Percentiles rank a stretch among this genome's conserved stretches.
Conservation (phyloP, 2,329 filamentous ascomycete genomes). For the Neonectria coccinea region DNA sequence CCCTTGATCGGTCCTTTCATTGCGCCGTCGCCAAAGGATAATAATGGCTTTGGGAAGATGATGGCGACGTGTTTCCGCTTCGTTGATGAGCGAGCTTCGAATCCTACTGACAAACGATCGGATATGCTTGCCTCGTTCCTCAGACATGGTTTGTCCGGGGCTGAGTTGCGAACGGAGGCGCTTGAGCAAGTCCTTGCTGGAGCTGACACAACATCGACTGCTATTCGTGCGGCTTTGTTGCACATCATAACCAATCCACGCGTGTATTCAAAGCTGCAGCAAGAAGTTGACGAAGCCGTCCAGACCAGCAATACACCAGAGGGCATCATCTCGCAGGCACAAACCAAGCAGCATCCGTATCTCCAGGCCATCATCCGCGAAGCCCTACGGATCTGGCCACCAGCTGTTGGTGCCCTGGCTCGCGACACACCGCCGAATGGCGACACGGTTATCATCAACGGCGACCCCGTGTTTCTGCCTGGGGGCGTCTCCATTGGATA, state of each 20-base stretch:
- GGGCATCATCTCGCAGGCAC: constrained; percentile 44
- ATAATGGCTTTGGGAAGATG: constrained; percentile 52
- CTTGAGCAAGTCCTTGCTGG: constrained; percentile 53
- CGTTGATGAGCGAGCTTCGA: constrained; percentile 44
- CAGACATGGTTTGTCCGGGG: constrained; percentile 51
- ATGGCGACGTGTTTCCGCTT: constrained; percentile 46
- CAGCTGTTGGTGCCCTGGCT: constrained; percentile 54
- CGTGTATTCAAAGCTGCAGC: constrained; percentile 59
- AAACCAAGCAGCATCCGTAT: constrained; percentile 57
- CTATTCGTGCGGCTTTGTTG: constrained; percentile 60
- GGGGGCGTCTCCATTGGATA: constrained; percentile 48
- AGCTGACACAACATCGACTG: constrained; percentile 52
- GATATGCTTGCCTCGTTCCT: constrained; percentile 59
- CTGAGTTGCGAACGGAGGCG: constrained; percentile 49
- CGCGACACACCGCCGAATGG: constrained; percentile 45
- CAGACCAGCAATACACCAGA: constrained; percentile 47
- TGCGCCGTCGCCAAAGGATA: constrained; percentile 44
- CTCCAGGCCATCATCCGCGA: constrained; percentile 64
- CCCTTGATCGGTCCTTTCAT: constrained; percentile 46
- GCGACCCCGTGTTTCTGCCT: constrained; percentile 54
- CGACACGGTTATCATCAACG: constrained; percentile 47
- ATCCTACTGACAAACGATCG: constrained; percentile 42
- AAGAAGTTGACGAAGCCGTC: constrained; percentile 62
- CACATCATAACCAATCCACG: constrained; percentile 63
- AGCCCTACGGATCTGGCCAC: constrained; percentile 59